Evolutionary conservation across 768 basidiomycete species (phyloP), one percentile per base, ranked within the genome.

Genomic region (Podaxis pistillaris): DNA sequence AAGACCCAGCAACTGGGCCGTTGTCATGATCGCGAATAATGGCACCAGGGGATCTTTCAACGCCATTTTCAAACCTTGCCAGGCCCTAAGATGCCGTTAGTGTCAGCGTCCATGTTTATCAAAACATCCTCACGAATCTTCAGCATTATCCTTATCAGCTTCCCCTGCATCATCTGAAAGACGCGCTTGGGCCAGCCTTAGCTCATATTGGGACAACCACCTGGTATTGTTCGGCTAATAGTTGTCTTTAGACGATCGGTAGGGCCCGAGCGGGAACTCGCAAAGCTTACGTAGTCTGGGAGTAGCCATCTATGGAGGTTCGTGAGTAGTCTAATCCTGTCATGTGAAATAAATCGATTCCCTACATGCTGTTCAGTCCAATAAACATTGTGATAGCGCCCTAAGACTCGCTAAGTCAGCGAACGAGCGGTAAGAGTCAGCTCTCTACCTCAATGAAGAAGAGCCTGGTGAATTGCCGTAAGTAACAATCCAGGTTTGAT

Each of bases 121-220:
- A 5, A 41, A 11, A 17, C 12, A 40, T 41, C 75, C 83, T 38
- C 67, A 87, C 86, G 86, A 82, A 56, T 83, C 85, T 19, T 78
- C 70, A 0, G 71, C 69, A n/a, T 79, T 78, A 65, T 88, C 86
- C 65, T 79, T 72, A 67, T 88, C 86, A 0, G 86, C 85, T 73
- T 86, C 86, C 1, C 86, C 85, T 12, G 82, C 83, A 68, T 87
- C 86, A 64, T 88, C 87, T 0, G 86, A 83, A 19, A 88, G 79
- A 11, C 86, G 83, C n/a, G 81, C 83, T 68, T 85, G 85, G 11
- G 86, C 86, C 17, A 88, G 76, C 28, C 78, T 79, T n/a, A 78
- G 76, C 63, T 87, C 80, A 8, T 72, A 70, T 0, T 75, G 69
- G 15, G 76, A 74, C 26, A 87, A 68, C 85, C 86, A 88, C 30